Conservation (phyloP, 768 basidiomycete species). For the Macrolepiota dolichaula region DNA sequence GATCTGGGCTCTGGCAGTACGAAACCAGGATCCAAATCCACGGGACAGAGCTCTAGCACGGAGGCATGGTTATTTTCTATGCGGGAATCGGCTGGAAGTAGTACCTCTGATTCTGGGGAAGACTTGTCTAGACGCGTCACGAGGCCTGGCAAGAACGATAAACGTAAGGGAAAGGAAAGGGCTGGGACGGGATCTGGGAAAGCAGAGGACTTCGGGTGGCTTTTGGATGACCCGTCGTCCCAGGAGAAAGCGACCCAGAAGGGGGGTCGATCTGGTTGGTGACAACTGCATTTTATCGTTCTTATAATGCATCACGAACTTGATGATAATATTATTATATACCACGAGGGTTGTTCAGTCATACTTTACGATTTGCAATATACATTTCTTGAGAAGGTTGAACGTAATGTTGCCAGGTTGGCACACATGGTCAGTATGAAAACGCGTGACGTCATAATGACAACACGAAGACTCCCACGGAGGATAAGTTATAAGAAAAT, state of each 20-base stretch:
- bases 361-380: background rate
- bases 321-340: background rate
- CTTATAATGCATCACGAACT: background rate
- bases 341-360: background rate
- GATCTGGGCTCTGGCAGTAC: background rate
- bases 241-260: background rate
- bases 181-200: background rate
- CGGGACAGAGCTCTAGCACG: background rate
- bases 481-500: background rate
- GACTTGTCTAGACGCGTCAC: background rate
- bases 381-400: background rate
- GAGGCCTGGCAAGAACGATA: background rate
- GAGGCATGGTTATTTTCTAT: background rate
- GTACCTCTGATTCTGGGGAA: background rate
- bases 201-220: background rate
- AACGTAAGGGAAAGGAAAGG: background rate
- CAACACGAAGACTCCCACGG: background rate
- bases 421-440: too few relatives aligned
- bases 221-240: constrained; percentile 1
- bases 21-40: background rate
- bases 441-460: too few relatives aligned
- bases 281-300: background rate
- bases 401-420: background rate
- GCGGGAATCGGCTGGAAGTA: background rate
- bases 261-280: background rate